Evolutionary conservation across 805 yeast genomes (phyloP).

Genomic region (Candida alai): DNA sequence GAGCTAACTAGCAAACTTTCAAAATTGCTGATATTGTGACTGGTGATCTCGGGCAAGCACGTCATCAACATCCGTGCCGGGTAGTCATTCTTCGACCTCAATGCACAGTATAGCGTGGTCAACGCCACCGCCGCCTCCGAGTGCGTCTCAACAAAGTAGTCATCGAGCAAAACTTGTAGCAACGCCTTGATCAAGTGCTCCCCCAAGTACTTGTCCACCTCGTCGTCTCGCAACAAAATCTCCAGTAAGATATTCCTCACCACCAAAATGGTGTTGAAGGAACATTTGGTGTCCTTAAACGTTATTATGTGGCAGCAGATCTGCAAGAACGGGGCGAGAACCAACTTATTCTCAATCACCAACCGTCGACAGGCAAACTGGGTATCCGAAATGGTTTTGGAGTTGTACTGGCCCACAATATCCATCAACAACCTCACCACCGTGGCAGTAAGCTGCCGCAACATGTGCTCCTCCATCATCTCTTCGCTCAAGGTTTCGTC

Average conservation of each 20-base stretch:
- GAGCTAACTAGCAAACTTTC: constrained; percentile 61
- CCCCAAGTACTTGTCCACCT: constrained; percentile 68
- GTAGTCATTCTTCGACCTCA: constrained; percentile 64
- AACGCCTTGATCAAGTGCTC: constrained; percentile 68
- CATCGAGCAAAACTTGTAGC: constrained; percentile 63
- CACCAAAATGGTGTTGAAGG: constrained; percentile 83
- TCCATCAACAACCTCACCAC: constrained; percentile 85
- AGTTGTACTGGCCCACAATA: constrained; percentile 74
- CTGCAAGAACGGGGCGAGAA: constrained; percentile 75
- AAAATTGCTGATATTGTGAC: constrained; percentile 57
- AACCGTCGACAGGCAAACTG: constrained; percentile 64
- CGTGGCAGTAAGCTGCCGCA: constrained; percentile 90
- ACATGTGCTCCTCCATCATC: constrained; percentile 95
- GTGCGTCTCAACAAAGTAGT: constrained; percentile 80
- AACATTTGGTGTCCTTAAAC: constrained; percentile 87
- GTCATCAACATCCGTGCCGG: constrained; percentile 60
- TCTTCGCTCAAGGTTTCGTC: constrained; percentile 92
- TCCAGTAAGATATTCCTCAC: constrained; percentile 70
- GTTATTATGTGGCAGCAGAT: constrained; percentile 72
- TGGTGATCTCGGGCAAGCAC: constrained; percentile 50
- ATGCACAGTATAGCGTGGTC: constrained; percentile 71
- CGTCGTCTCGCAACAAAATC: constrained; percentile 63
- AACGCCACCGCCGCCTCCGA: constrained; percentile 89
- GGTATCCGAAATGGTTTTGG: constrained; percentile 49
- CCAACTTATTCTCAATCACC: constrained; percentile 58